These are phyloP conservation scores for Epithemia pelagica DNA, from an alignment of 108 stramenopile species.

Conservation along the genomic window DNA sequence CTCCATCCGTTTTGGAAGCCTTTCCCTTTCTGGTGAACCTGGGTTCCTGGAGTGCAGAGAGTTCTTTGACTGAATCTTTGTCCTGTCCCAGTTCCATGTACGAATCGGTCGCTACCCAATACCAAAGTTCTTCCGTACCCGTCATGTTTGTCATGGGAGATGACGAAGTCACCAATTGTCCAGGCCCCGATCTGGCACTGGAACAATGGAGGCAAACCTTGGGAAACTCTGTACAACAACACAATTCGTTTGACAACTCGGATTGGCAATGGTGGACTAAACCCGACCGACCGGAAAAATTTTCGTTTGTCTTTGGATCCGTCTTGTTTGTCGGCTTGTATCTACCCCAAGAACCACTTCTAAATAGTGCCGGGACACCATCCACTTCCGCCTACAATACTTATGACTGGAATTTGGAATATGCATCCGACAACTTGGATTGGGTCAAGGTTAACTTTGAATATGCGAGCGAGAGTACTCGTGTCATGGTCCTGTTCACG, in stretches of 20 bases:
- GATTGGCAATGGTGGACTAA: background rate
- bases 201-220: background rate
- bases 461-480: background rate
- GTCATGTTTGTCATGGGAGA: conserved; percentile 48
- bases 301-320: conserved; percentile 35
- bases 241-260: background rate
- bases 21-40: conserved; percentile 28
- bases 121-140: conserved; percentile 21
- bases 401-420: background rate
- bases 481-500: background rate
- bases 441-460: background rate
- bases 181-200: background rate
- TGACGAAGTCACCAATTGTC: conserved; percentile 21
- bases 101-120: conserved; percentile 12
- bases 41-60: conserved; percentile 40
- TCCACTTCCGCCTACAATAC: no score
- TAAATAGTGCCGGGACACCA: background rate
- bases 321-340: conserved; percentile 56
- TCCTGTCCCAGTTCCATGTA: conserved; percentile 5
- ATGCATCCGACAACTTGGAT: background rate
- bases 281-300: conserved; percentile 38
- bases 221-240: background rate
- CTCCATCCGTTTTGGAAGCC: background rate
- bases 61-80: background rate
- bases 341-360: conserved; percentile 3